Conservation (phyloP, 1,139 yeast species). For the Suhomyces anneliseae region DNA sequence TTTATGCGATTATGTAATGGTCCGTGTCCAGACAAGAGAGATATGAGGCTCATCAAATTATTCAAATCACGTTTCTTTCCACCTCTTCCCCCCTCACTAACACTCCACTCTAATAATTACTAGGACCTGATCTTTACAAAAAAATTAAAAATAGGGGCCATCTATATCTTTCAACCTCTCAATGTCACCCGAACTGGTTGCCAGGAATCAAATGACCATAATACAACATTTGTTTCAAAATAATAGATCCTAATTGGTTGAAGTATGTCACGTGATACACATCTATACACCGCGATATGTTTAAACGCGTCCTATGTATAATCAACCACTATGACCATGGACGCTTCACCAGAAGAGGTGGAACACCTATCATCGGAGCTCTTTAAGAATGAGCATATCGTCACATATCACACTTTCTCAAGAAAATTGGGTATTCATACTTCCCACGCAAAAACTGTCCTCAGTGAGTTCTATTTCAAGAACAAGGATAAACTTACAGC, state of each 20-base stretch:
- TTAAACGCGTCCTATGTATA: neutral
- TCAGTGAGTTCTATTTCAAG: constrained; percentile 33
- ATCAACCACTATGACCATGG: constrained; percentile 34
- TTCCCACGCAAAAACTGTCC: constrained; percentile 29
- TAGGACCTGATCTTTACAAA: too few relatives aligned
- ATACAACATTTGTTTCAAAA: too few relatives aligned
- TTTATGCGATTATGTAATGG: too few relatives aligned
- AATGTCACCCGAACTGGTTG: too few relatives aligned
- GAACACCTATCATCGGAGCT: constrained; percentile 31
- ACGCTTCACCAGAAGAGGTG: constrained; percentile 27
- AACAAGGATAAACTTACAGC: constrained; percentile 35
- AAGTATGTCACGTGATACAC: neutral
- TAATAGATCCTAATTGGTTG: neutral
- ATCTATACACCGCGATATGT: neutral
- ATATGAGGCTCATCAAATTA: too few relatives aligned
- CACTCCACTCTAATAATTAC: too few relatives aligned
- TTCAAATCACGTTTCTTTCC: too few relatives aligned
- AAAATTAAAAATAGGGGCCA: too few relatives aligned
- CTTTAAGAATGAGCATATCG: constrained; percentile 25
- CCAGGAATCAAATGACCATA: too few relatives aligned
- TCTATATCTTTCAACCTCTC: too few relatives aligned
- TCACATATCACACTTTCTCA: constrained; percentile 33
- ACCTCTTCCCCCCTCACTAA: too few relatives aligned
- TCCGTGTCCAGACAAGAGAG: too few relatives aligned
- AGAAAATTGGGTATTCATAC: constrained; percentile 29